Evolutionary conservation across 345 rosid species (phyloP).

Genomic region (Schrenkiella parvula): DNA sequence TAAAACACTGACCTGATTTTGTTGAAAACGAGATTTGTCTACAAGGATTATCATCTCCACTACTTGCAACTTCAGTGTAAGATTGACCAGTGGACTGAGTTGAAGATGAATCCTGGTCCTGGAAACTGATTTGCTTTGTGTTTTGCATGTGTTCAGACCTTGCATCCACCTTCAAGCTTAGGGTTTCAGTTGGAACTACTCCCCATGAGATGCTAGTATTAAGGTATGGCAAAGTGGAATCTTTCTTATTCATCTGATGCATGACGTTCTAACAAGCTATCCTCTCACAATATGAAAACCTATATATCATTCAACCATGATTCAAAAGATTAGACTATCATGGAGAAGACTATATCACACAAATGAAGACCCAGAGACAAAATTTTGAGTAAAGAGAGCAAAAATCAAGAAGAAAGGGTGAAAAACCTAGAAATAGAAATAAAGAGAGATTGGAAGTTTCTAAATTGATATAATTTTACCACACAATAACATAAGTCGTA

Average conservation of each 20-base stretch:
- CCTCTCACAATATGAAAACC: constrained; percentile 3
- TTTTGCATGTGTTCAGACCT: constrained; percentile 33
- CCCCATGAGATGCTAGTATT: constrained; percentile 45
- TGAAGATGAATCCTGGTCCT: constrained; percentile 66
- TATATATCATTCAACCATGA: neutral
- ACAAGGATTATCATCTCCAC: constrained; percentile 40
- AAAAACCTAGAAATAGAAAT: neutral
- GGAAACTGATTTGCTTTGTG: constrained; percentile 49
- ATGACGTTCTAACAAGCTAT: constrained; percentile 20
- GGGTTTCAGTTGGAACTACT: constrained; percentile 35
- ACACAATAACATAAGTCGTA: neutral
- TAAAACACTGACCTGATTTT: constrained; percentile 27
- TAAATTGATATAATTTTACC: neutral
- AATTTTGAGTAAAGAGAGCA: neutral
- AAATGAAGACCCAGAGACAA: neutral
- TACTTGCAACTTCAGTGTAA: constrained; percentile 49
- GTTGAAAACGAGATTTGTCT: constrained; percentile 30
- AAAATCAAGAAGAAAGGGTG: neutral
- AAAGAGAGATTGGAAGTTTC: constrained; percentile 9
- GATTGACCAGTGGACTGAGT: constrained; percentile 73
- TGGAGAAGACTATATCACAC: neutral
- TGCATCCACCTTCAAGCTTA: constrained; percentile 50
- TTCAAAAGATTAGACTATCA: neutral
- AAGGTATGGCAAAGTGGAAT: constrained; percentile 35
- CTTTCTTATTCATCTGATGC: constrained; percentile 42